phyloP scores from a whole-genome alignment of 192 early-diverging fungal species.

The Allomyces macrogynus region DNA sequence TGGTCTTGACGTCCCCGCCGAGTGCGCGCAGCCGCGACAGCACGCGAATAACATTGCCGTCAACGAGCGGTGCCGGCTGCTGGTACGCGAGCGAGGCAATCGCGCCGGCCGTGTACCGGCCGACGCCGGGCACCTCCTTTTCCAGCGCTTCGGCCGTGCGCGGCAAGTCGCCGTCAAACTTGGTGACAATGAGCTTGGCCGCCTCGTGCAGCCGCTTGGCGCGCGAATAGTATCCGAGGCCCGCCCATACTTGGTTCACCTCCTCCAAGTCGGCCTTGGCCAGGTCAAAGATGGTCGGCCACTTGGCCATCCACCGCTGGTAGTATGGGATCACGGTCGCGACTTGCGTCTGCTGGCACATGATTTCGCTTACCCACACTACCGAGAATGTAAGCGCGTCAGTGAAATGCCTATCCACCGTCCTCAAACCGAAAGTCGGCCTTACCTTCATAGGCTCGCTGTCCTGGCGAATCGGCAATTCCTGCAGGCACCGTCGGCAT shows the following conservation, averaged over 20 bases:
- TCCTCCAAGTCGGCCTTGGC: slow-evolving; percentile 24
- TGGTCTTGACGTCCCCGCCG: slow-evolving; percentile 40
- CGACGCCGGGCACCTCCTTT: slow-evolving; percentile 41
- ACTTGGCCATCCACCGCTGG: slow-evolving; percentile 41
- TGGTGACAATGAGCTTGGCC: slow-evolving; percentile 30
- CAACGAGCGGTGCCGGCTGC: slow-evolving; percentile 37
- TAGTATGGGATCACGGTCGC: slow-evolving; percentile 49
- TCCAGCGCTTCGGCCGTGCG: slow-evolving; percentile 24
- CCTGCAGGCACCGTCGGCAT: too few relatives aligned
- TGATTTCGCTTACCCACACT: slow-evolving; percentile 67
- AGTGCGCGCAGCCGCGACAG: slow-evolving; percentile 38
- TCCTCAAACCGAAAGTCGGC: not conserved
- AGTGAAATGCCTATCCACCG: not conserved
- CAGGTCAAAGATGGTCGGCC: slow-evolving; percentile 48
- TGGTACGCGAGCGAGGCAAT: slow-evolving; percentile 48
- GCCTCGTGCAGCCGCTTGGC: slow-evolving; percentile 44
- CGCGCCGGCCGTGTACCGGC: slow-evolving; percentile 52
- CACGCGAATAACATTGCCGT: slow-evolving; percentile 61
- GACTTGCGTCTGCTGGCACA: slow-evolving; percentile 68
- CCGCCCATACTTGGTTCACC: slow-evolving; percentile 46
- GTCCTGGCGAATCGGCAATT: slow-evolving; percentile 8
- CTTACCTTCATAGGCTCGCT: slow-evolving; percentile 31
- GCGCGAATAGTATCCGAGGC: slow-evolving; percentile 59
- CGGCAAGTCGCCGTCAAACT: slow-evolving; percentile 36
- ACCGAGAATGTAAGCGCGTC: not conserved